Evolutionary conservation across 2,329 filamentous ascomycete genomes (phyloP).

Genomic region (Fusarium graminum): DNA sequence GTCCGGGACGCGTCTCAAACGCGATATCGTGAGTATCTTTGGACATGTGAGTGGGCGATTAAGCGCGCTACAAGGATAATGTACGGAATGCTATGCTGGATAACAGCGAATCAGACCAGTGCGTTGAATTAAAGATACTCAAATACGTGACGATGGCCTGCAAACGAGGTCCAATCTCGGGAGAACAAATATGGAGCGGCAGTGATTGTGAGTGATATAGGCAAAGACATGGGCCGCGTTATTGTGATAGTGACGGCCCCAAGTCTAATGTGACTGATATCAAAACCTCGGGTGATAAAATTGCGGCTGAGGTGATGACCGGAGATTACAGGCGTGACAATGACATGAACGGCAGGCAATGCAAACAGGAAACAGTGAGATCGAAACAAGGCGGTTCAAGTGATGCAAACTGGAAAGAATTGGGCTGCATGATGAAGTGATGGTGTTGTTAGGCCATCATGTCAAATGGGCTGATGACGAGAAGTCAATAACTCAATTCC

Average conservation of each 20-base stretch:
- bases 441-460: slow-evolving; percentile 11
- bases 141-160: slow-evolving; percentile 37
- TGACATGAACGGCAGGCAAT: slow-evolving; percentile 5
- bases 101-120: slow-evolving; percentile 41
- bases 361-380: slow-evolving; percentile 1
- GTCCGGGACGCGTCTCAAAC: slow-evolving; percentile 31
- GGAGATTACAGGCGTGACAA: slow-evolving; percentile 22
- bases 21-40: slow-evolving; percentile 30
- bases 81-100: slow-evolving; percentile 19
- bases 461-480: slow-evolving; percentile 24
- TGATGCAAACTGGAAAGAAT: slow-evolving; percentile 1
- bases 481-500: slow-evolving; percentile 6
- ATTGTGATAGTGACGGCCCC: slow-evolving; percentile 23
- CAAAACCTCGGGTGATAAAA: slow-evolving; percentile 8
- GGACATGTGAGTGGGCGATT: slow-evolving; percentile 32
- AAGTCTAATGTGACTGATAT: slow-evolving; percentile 12
- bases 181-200: slow-evolving; percentile 23
- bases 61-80: slow-evolving; percentile 44
- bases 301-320: slow-evolving; percentile 25
- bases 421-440: neutral
- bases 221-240: slow-evolving; percentile 20
- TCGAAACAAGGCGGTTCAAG: slow-evolving; percentile 16
- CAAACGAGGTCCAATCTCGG: slow-evolving; percentile 40
- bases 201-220: slow-evolving; percentile 19
- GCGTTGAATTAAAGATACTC: slow-evolving; percentile 12